Conservation (phyloP, 768 basidiomycete genomes). For the Suillus variegatus region DNA sequence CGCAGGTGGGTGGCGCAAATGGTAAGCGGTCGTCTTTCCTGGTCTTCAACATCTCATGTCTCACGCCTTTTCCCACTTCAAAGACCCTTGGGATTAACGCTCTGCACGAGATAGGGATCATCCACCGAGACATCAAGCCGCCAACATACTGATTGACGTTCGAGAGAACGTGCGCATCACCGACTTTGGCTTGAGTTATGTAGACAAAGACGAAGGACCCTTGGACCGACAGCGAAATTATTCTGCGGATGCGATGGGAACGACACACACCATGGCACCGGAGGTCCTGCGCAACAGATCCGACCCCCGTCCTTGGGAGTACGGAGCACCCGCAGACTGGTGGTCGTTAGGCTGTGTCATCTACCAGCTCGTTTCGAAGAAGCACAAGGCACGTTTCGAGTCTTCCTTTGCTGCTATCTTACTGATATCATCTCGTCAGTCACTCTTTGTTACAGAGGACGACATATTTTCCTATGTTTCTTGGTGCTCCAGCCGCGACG, state of each 20-base stretch:
- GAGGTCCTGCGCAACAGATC: not conserved
- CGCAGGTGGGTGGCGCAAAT: conserved; percentile 41
- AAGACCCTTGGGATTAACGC: too few relatives aligned
- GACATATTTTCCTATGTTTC: not conserved
- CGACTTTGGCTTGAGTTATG: not conserved
- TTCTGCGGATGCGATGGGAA: not conserved
- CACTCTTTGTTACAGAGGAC: not conserved
- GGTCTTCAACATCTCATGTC: not conserved
- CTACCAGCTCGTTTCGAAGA: not conserved
- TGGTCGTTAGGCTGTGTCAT: not conserved
- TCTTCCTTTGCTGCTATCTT: not conserved
- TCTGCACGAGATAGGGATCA: too few relatives aligned
- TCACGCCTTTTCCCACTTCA: not conserved
- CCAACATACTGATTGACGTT: too few relatives aligned
- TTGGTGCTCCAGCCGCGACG: not conserved
- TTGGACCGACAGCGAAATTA: not conserved
- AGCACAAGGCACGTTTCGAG: not conserved
- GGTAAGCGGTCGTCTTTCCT: conserved; percentile 22
- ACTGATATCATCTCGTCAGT: not conserved
- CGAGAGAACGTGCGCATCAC: too few relatives aligned
- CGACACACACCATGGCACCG: not conserved
- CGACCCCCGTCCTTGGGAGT: not conserved
- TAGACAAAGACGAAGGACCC: not conserved
- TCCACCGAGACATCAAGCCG: too few relatives aligned
- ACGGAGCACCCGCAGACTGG: not conserved